Percentiles rank a stretch among this genome's conserved stretches.
Evolutionary conservation across 768 basidiomycete species (phyloP).

Genomic region (Lentinula sp.): DNA sequence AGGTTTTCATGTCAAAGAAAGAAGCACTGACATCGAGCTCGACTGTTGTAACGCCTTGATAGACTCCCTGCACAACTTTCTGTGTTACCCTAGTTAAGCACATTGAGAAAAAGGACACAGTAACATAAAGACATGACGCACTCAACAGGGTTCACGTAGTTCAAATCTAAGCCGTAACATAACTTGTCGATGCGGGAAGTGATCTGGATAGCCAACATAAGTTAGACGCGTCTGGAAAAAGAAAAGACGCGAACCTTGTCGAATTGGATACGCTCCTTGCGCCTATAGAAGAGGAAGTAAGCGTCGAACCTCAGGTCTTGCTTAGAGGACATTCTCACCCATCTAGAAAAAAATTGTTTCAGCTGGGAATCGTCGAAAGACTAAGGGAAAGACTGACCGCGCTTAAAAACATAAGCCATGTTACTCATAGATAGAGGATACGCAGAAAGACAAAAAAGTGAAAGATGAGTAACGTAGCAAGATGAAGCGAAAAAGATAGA

Average conservation of each 20-base stretch:
- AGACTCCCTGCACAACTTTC: slow-evolving; percentile 91
- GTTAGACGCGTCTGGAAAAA: slow-evolving; percentile 12
- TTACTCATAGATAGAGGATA: not conserved
- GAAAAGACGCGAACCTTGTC: slow-evolving; percentile 61
- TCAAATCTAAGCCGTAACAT: slow-evolving; percentile 91
- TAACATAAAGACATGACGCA: slow-evolving; percentile 27
- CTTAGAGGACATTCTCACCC: slow-evolving; percentile 5
- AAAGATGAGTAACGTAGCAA: not conserved
- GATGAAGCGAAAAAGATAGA: not conserved
- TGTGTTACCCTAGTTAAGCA: slow-evolving; percentile 61
- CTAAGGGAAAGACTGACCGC: slow-evolving; percentile 19
- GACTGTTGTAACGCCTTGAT: slow-evolving; percentile 93
- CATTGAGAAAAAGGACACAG: slow-evolving; percentile 3
- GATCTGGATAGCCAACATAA: slow-evolving; percentile 43
- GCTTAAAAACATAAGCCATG: slow-evolving; percentile 24
- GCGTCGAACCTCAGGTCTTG: slow-evolving; percentile 14
- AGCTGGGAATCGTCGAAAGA: not conserved
- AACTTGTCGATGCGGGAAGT: slow-evolving; percentile 84
- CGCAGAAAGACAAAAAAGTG: not conserved
- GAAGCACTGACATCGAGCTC: slow-evolving; percentile 32
- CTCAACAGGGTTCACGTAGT: slow-evolving; percentile 94
- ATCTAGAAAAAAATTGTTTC: slow-evolving; percentile 9
- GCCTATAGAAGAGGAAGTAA: slow-evolving; percentile 29
- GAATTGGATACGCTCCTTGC: slow-evolving; percentile 90
- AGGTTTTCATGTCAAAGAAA: not conserved